Conservation (phyloP, 192 early-diverging fungal species). For the Neocallimastix lanati region DNA sequence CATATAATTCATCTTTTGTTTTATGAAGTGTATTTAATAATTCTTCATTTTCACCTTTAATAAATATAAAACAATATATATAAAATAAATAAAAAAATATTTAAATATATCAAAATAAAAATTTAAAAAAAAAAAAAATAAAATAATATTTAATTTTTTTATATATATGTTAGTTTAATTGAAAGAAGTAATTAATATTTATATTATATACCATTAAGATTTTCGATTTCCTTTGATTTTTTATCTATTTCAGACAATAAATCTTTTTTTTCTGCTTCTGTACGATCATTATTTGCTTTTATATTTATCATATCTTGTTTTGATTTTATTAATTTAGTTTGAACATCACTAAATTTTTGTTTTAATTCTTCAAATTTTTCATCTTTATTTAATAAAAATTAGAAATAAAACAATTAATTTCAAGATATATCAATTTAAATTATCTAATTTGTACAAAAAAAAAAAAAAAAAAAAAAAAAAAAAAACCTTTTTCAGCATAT, state of each 20-base stretch:
- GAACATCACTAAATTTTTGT: not conserved
- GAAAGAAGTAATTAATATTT: no score
- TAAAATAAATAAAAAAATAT: no score
- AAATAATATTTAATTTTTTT: no score
- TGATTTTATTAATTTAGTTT: not conserved
- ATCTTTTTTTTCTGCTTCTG: not conserved
- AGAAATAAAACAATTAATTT: no score
- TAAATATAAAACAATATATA: no score
- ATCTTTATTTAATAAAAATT: not conserved
- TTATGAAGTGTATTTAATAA: not conserved
- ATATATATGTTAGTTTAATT: no score
- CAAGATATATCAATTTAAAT: no score
- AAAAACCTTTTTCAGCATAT: not conserved
- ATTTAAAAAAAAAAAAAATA: no score
- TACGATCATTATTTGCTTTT: not conserved
- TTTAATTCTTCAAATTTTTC: not conserved
- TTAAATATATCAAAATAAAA: no score
- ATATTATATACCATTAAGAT: not conserved
- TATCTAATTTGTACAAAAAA: no score
- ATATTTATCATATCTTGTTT: not conserved
- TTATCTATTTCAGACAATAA: not conserved
- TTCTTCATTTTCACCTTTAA: not conserved
- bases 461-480: no score
- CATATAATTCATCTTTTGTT: not conserved
- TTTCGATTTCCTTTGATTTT: not conserved